These are phyloP conservation scores for Colletotrichum viniferum DNA, from an alignment of 2,329 filamentous ascomycete species.

Conservation along the genomic window DNA sequence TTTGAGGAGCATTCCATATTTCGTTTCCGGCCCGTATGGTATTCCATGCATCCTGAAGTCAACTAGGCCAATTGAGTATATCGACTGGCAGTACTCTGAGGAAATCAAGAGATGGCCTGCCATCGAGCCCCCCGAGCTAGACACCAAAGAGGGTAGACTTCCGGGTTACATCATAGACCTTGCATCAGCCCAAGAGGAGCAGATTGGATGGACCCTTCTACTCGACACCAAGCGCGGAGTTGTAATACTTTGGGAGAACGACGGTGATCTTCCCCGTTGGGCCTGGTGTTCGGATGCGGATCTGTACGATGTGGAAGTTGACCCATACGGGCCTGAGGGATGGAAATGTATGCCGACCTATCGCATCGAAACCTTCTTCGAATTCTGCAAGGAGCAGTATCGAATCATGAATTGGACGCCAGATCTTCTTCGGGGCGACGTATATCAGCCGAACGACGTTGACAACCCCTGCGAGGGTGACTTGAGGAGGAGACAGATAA, in stretches of 20 bases:
- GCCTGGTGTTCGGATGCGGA: fast-evolving
- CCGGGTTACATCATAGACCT: background rate
- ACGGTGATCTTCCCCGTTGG: background rate
- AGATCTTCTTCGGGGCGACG: background rate
- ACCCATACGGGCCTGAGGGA: background rate
- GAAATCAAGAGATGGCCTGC: background rate
- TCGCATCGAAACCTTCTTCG: background rate
- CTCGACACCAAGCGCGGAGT: background rate
- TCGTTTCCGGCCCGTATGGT: background rate
- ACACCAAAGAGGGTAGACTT: background rate
- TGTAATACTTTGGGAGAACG: background rate
- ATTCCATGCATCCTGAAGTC: background rate
- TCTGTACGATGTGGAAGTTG: background rate
- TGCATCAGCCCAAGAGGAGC: background rate
- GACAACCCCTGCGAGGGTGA: background rate
- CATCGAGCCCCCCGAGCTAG: background rate
- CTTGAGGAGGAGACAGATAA: background rate
- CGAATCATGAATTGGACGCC: background rate
- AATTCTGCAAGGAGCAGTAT: background rate
- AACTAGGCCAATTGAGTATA: background rate
- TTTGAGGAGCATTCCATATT: background rate
- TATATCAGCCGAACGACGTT: background rate
- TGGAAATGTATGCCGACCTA: background rate
- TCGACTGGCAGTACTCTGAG: background rate
- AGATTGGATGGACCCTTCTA: background rate